Conservation (phyloP, 495 filamentous ascomycete species). For the Penicillium waksmanii region DNA sequence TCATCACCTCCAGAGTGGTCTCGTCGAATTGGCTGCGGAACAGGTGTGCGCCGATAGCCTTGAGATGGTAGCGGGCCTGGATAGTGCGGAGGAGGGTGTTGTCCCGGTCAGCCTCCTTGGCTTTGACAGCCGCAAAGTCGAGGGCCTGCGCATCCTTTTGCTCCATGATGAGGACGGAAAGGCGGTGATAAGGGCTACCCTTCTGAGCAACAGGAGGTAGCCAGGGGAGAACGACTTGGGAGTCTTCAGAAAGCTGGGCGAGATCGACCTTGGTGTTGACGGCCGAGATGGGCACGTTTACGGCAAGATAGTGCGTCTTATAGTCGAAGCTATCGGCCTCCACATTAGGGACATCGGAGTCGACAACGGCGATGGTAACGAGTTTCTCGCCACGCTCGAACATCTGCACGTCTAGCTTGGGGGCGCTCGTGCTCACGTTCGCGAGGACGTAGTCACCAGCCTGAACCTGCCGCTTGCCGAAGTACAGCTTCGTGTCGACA, state of each 20-base stretch:
- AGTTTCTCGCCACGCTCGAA: slow-evolving; percentile 82
- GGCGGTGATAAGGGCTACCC: slow-evolving; percentile 88
- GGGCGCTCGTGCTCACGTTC: slow-evolving; percentile 64
- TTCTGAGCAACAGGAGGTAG: slow-evolving; percentile 84
- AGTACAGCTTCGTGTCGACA: slow-evolving; percentile 78
- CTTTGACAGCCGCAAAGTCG: slow-evolving; percentile 62
- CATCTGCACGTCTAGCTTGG: slow-evolving; percentile 78
- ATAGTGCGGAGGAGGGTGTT: slow-evolving; percentile 74
- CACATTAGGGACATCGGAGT: slow-evolving; percentile 85
- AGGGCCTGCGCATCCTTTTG: slow-evolving; percentile 66
- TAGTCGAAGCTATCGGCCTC: slow-evolving; percentile 77
- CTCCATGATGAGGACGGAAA: slow-evolving; percentile 80
- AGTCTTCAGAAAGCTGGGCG: slow-evolving; percentile 52
- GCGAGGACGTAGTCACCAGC: slow-evolving; percentile 82
- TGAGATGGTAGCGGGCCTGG: slow-evolving; percentile 65
- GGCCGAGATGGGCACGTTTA: slow-evolving; percentile 64
- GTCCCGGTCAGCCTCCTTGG: slow-evolving; percentile 56
- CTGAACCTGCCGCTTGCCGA: slow-evolving; percentile 64
- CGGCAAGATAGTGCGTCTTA: slow-evolving; percentile 83
- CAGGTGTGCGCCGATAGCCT: slow-evolving; percentile 78
- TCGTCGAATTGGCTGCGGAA: slow-evolving; percentile 93
- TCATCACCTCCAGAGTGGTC: slow-evolving; percentile 82
- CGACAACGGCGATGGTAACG: slow-evolving; percentile 81
- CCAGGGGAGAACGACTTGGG: slow-evolving; percentile 77
- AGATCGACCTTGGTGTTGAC: slow-evolving; percentile 56